Conservation (phyloP, 768 basidiomycete genomes). For the Postia placenta region DNA sequence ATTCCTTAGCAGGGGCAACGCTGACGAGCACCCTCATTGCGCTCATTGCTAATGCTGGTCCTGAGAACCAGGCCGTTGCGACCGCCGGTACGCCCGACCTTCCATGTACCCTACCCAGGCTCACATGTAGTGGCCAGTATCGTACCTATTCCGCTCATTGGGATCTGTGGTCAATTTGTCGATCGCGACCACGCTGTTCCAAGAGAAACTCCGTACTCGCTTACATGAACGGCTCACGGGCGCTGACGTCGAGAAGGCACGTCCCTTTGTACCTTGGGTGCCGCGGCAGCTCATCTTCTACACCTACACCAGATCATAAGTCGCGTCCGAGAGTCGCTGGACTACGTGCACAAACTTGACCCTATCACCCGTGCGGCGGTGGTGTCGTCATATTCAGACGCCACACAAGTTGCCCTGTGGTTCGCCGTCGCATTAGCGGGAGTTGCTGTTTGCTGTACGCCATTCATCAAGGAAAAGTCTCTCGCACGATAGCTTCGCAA, state of each 20-base stretch:
- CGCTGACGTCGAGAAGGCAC: slow-evolving; percentile 41
- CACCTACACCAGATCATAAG: slow-evolving; percentile 21
- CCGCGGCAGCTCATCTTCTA: neutral
- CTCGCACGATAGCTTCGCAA: slow-evolving; percentile 21
- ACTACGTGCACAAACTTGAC: slow-evolving; percentile 26
- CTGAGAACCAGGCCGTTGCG: slow-evolving; percentile 56
- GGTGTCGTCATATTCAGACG: slow-evolving; percentile 29
- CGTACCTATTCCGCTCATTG: slow-evolving; percentile 61
- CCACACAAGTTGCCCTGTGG: slow-evolving; percentile 41
- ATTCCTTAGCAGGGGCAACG: slow-evolving; percentile 34
- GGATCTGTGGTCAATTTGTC: slow-evolving; percentile 55
- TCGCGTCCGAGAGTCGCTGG: slow-evolving; percentile 28
- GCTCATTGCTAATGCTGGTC: slow-evolving; percentile 57
- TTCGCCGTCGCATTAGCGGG: slow-evolving; percentile 39
- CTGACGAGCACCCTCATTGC: slow-evolving; percentile 54
- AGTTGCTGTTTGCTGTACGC: slow-evolving; percentile 36
- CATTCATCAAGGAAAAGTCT: slow-evolving; percentile 49
- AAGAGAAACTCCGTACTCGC: slow-evolving; percentile 39
- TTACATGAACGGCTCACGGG: slow-evolving; percentile 38
- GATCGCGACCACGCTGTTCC: slow-evolving; percentile 49
- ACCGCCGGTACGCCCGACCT: slow-evolving; percentile 52
- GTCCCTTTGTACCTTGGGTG: neutral
- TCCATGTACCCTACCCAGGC: neutral
- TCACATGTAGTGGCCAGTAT: slow-evolving; percentile 30
- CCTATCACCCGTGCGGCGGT: slow-evolving; percentile 23